Evolutionary conservation across 345 rosid species (phyloP).

Genomic region (Bretschneidera sinensis): DNA sequence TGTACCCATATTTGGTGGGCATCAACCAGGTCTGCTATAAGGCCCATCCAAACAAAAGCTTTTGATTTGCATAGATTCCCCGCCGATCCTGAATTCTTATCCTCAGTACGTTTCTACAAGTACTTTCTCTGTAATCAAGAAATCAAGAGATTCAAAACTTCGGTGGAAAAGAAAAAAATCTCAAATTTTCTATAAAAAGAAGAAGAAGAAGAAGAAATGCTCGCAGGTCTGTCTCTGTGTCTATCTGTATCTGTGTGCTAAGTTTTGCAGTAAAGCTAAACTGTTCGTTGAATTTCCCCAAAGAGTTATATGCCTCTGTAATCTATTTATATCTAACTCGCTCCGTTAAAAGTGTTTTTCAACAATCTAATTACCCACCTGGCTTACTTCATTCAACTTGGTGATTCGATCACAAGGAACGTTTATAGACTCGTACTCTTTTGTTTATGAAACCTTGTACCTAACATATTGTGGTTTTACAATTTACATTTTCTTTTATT

Average conservation of each 20-base stretch:
- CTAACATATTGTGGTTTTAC: background rate
- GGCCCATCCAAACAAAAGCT: too few relatives aligned
- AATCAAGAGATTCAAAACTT: background rate
- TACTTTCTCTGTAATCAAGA: too few relatives aligned
- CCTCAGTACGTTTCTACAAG: too few relatives aligned
- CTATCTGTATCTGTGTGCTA: background rate
- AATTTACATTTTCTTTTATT: background rate
- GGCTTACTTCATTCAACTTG: background rate
- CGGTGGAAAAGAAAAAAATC: background rate
- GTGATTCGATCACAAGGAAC: background rate
- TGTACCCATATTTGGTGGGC: too few relatives aligned
- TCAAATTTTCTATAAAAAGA: too few relatives aligned
- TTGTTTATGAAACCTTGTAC: background rate
- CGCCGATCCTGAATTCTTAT: too few relatives aligned
- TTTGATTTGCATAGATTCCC: too few relatives aligned
- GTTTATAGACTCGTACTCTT: background rate
- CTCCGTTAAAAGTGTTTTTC: slow-evolving; percentile 1
- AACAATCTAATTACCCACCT: background rate
- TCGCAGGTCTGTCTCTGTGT: background rate
- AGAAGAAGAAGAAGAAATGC: background rate
- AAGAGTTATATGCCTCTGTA: slow-evolving; percentile 1
- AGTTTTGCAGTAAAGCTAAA: slow-evolving; percentile 2
- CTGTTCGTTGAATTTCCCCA: slow-evolving; percentile 29
- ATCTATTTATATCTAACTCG: background rate
- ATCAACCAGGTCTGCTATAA: too few relatives aligned